These are phyloP conservation scores for Pseudocercospora fuligena DNA, from an alignment of 2,329 filamentous ascomycete genomes.

Conservation along the genomic window DNA sequence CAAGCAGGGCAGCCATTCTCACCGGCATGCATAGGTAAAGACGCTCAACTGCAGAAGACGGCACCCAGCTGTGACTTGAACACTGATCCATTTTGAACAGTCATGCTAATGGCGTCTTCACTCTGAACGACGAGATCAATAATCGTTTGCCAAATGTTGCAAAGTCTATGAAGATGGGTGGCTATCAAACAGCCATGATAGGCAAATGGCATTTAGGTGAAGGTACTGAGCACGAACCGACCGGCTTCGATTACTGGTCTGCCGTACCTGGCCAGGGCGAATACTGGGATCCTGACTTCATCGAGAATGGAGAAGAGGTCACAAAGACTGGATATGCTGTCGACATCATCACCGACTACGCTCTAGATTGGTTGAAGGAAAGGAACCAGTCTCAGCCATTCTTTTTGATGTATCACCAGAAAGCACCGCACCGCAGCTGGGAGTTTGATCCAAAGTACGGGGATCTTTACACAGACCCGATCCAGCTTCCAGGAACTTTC, in stretches of 20 bases:
- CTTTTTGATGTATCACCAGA: slow-evolving; percentile 63
- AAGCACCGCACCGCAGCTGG: slow-evolving; percentile 60
- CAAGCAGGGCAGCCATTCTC: slow-evolving; percentile 56
- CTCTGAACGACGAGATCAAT: slow-evolving; percentile 56
- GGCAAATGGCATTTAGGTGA: slow-evolving; percentile 62
- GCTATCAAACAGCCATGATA: slow-evolving; percentile 59
- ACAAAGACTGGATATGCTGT: slow-evolving; percentile 54
- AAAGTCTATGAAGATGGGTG: slow-evolving; percentile 53
- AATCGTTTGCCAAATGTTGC: slow-evolving; percentile 58
- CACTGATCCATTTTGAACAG: slow-evolving; percentile 43
- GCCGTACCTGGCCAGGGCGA: slow-evolving; percentile 58
- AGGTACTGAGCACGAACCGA: slow-evolving; percentile 52
- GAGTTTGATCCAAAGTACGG: slow-evolving; percentile 57
- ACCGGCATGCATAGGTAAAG: slow-evolving; percentile 46
- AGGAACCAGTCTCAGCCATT: slow-evolving; percentile 45
- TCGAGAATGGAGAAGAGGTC: slow-evolving; percentile 45
- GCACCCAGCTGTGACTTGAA: no score
- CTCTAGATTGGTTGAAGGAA: slow-evolving; percentile 48
- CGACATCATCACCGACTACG: slow-evolving; percentile 59
- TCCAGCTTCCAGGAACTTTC: slow-evolving; percentile 58
- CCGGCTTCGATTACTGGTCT: slow-evolving; percentile 59
- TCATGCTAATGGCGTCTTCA: slow-evolving; percentile 59
- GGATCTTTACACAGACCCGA: slow-evolving; percentile 53
- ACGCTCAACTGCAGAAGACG: no score
- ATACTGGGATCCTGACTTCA: slow-evolving; percentile 58